phyloP scores from a whole-genome alignment of 2,329 filamentous ascomycete species.

The Leptographium flavum region DNA sequence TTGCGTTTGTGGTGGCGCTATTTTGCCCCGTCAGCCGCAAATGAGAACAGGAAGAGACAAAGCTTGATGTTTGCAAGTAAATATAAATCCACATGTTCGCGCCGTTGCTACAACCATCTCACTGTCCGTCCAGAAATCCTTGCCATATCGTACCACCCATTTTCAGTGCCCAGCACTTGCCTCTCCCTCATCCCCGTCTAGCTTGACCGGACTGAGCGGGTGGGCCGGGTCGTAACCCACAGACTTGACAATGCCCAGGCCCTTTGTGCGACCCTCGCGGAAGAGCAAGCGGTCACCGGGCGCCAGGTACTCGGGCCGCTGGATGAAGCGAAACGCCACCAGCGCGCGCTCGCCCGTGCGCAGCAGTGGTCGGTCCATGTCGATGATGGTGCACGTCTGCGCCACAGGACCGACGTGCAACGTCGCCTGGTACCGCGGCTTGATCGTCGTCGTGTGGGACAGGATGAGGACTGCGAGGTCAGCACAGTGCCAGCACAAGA shows the following conservation, averaged over 20 bases:
- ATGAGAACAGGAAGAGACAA: too few relatives aligned
- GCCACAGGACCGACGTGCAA: slow-evolving; percentile 88
- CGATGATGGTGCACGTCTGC: slow-evolving; percentile 93
- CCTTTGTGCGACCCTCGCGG: slow-evolving; percentile 88
- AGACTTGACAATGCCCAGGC: slow-evolving; percentile 82
- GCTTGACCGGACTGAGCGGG: slow-evolving; percentile 21
- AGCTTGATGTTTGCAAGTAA: too few relatives aligned
- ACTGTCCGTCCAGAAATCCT: too few relatives aligned
- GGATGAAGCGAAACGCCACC: slow-evolving; percentile 89
- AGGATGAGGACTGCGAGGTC: slow-evolving; percentile 61
- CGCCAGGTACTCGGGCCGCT: slow-evolving; percentile 81
- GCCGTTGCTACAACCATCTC: too few relatives aligned
- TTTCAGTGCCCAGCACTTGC: background rate
- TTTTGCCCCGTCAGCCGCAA: too few relatives aligned
- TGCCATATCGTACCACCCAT: background rate
- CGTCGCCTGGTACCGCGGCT: slow-evolving; percentile 95
- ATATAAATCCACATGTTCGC: too few relatives aligned
- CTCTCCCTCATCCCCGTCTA: background rate
- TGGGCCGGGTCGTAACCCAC: slow-evolving; percentile 66
- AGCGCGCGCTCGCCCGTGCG: slow-evolving; percentile 86
- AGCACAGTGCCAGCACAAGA: background rate
- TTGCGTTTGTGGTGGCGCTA: too few relatives aligned
- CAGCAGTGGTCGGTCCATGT: slow-evolving; percentile 92
- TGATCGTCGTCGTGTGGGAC: slow-evolving; percentile 92
- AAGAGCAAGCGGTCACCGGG: slow-evolving; percentile 85